A percentile compares a stretch with the other conserved stretches of the same genome.
phyloP scores from a whole-genome alignment of 78 protist species.

The Dictyostelium citrinum region DNA sequence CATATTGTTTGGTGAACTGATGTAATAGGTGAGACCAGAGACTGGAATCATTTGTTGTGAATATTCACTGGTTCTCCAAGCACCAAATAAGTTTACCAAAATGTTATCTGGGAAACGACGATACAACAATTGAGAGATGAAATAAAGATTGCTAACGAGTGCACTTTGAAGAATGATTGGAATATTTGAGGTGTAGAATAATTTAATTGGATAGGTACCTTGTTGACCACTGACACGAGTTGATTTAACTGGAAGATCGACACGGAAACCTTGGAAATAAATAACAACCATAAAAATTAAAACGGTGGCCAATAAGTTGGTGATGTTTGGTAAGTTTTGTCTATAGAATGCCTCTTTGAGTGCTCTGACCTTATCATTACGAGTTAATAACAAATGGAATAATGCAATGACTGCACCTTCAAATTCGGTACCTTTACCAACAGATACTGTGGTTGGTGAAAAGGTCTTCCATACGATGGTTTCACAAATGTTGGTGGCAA shows the following conservation, averaged over 20 bases:
- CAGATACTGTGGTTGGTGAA: conserved; percentile 98
- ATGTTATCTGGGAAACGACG: conserved; percentile 93
- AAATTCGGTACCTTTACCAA: conserved; percentile 98
- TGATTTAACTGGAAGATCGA: conserved; percentile 94
- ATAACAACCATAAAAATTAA: conserved; percentile 98
- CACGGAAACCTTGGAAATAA: conserved; percentile 99
- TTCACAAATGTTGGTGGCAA: conserved; percentile 99
- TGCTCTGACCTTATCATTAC: conserved; percentile 96
- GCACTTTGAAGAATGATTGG: conserved; percentile 99
- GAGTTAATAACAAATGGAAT: conserved; percentile 94
- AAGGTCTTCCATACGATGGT: conserved; percentile 99
- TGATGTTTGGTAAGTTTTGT: conserved; percentile 98
- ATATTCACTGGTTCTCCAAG: conserved; percentile 90
- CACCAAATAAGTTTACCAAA: conserved; percentile 94
- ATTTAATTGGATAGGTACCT: conserved; percentile 98
- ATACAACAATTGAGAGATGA: conserved; percentile 98
- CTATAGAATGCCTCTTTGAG: conserved; percentile 99
- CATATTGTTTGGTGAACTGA: conserved; percentile 96
- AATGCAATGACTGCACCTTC: conserved; percentile 99
- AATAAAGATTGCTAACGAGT: conserved; percentile 96
- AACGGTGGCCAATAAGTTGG: conserved; percentile 98
- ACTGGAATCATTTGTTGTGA: conserved; percentile 89
- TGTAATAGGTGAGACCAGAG: conserved; percentile 98
- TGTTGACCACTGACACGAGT: conserved; percentile 73
- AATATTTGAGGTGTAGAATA: conserved; percentile 99